Evolutionary conservation across 1,139 yeast genomes (phyloP).

Genomic region (Diutina ranongensis): DNA sequence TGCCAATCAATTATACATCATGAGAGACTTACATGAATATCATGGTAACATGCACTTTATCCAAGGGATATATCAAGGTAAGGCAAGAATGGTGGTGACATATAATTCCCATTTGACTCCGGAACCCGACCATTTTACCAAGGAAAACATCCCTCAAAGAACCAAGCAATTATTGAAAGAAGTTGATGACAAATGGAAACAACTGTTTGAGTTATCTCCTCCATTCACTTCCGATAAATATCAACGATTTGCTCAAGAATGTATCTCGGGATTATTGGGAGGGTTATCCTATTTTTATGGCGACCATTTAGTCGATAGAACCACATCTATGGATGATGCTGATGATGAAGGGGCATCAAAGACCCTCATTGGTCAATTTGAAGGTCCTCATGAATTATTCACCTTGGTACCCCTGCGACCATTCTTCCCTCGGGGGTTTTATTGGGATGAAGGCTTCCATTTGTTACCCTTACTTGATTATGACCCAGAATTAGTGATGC

Average conservation of each 20-base stretch:
- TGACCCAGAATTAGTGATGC: conserved; percentile 77
- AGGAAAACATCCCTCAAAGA: conserved; percentile 27
- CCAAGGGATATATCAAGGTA: conserved; percentile 65
- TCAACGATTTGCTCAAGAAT: conserved; percentile 57
- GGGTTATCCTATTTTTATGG: conserved; percentile 89
- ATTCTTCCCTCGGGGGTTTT: conserved; percentile 91
- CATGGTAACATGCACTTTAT: conserved; percentile 72
- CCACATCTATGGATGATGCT: conserved; percentile 54
- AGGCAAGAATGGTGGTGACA: conserved; percentile 65
- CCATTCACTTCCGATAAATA: conserved; percentile 43
- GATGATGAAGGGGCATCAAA: conserved; percentile 18
- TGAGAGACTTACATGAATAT: conserved; percentile 50
- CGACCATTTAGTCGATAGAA: conserved; percentile 73
- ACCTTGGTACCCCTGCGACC: conserved; percentile 88
- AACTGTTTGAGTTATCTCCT: conserved; percentile 44
- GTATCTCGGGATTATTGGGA: conserved; percentile 75
- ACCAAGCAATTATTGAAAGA: conserved; percentile 15
- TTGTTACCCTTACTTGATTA: conserved; percentile 70
- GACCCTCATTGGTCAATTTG: conserved; percentile 35
- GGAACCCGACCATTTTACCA: conserved; percentile 26
- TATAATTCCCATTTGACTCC: conserved; percentile 40
- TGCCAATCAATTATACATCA: conserved; percentile 37
- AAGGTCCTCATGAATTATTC: conserved; percentile 64
- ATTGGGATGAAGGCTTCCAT: conserved; percentile 99
- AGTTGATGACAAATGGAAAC: conserved; percentile 27